Percentiles rank a stretch among this genome's conserved stretches.
Evolutionary conservation across 2,329 filamentous ascomycete genomes (phyloP).

Genomic region (Ophiosphaerella herpotricha): DNA sequence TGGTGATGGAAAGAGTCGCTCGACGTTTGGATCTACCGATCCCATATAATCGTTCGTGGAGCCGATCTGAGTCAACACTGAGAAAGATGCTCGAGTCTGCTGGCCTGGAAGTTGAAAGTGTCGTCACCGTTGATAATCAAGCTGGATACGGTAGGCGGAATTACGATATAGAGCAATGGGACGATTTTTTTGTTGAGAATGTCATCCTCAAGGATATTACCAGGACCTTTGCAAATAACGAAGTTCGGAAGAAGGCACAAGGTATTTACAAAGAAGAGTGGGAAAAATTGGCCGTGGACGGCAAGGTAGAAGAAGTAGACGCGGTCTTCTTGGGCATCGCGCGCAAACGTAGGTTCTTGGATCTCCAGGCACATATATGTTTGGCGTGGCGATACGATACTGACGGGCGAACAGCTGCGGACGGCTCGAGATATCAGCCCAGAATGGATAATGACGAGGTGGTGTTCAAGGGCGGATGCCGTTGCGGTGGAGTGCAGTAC

Average conservation of each 20-base stretch:
- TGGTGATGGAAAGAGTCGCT: constrained; percentile 45
- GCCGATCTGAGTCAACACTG: constrained; percentile 38
- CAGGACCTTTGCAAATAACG: constrained; percentile 34
- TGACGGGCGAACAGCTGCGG: constrained; percentile 23
- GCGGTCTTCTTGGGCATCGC: constrained; percentile 46
- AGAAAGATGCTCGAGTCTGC: constrained; percentile 38
- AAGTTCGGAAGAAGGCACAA: constrained; percentile 40
- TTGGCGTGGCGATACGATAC: neutral
- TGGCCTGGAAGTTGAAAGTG: constrained; percentile 42
- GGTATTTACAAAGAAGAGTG: constrained; percentile 44
- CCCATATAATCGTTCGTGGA: constrained; percentile 46
- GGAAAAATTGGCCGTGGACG: constrained; percentile 43
- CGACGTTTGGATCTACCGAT: constrained; percentile 37
- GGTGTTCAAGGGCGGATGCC: constrained; percentile 50
- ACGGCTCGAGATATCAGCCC: constrained; percentile 28
- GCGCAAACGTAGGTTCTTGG: constrained; percentile 32
- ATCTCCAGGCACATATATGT: neutral
- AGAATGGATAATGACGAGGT: constrained; percentile 12
- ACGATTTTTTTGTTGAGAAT: constrained; percentile 44
- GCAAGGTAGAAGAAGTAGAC: constrained; percentile 46
- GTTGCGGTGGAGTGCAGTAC: constrained; percentile 52
- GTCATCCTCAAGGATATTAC: constrained; percentile 32
- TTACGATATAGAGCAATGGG: constrained; percentile 36
- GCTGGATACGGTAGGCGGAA: constrained; percentile 35
- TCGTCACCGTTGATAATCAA: constrained; percentile 40